phyloP scores from a whole-genome alignment of 2,329 filamentous ascomycete genomes.

The Tolypocladium nubicola region DNA sequence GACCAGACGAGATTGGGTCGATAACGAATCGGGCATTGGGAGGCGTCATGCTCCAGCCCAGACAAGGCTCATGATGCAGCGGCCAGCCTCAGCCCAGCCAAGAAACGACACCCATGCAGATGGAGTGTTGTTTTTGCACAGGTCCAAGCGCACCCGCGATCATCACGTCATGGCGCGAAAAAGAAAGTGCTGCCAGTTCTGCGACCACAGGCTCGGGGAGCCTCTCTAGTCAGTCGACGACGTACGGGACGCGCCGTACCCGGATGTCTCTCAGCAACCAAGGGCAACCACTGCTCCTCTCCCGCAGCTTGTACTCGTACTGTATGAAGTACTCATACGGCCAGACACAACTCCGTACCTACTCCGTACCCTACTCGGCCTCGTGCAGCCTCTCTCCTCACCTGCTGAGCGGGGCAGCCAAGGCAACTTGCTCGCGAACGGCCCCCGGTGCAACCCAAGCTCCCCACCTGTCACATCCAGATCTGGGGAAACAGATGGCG shows the following conservation, averaged over 20 bases:
- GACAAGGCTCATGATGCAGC: background rate
- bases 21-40: background rate
- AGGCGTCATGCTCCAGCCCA: background rate
- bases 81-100: background rate
- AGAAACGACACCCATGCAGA: background rate
- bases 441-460: background rate
- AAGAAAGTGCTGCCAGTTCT: background rate
- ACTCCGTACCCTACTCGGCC: background rate
- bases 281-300: background rate
- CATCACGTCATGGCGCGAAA: conserved; percentile 1
- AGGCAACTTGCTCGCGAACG: background rate
- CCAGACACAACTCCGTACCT: too few relatives aligned
- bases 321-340: too few relatives aligned
- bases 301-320: background rate
- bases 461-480: background rate
- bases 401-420: background rate
- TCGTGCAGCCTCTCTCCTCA: background rate
- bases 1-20: background rate
- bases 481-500: background rate
- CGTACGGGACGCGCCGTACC: background rate
- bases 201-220: background rate
- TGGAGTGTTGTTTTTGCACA: background rate
- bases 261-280: background rate
- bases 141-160: background rate
- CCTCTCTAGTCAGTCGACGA: background rate